Percentiles rank a stretch among this genome's conserved stretches.
Evolutionary conservation across 2,329 filamentous ascomycete genomes (phyloP).

Genomic region (Fusarium concolor): DNA sequence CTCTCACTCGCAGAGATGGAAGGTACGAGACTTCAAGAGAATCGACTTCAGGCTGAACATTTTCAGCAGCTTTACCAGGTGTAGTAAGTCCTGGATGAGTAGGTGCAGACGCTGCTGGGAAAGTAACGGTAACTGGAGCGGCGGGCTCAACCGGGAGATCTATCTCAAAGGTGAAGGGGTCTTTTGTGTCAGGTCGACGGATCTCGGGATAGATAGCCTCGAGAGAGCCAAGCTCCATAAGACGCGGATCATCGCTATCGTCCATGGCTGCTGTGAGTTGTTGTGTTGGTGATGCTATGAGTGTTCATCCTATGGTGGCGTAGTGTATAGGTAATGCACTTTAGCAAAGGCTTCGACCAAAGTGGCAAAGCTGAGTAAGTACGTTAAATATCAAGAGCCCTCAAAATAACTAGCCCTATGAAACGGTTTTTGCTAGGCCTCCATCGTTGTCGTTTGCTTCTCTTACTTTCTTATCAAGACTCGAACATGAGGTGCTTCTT

Average conservation of each 20-base stretch:
- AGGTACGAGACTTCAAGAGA: conserved; percentile 67
- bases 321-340: conserved; percentile 16
- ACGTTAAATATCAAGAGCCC: conserved; percentile 2
- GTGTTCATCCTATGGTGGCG: conserved; percentile 38
- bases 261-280: conserved; percentile 48
- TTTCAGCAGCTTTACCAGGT: conserved; percentile 21
- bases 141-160: conserved; percentile 68
- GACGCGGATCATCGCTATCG: conserved; percentile 63
- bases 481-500: conserved; percentile 29
- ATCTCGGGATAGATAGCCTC: conserved; percentile 77
- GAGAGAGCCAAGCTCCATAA: conserved; percentile 70
- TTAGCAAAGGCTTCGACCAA: conserved; percentile 10
- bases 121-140: conserved; percentile 67
- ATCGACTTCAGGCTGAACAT: conserved; percentile 49
- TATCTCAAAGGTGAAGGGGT: conserved; percentile 63
- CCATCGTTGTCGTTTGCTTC: conserved; percentile 23
- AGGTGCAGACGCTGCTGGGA: conserved; percentile 59
- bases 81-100: conserved; percentile 26
- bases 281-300: conserved; percentile 20
- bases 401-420: conserved; percentile 10
- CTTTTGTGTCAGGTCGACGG: conserved; percentile 55
- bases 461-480: conserved; percentile 24
- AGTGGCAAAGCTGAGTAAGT: conserved; percentile 27
- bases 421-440: conserved; percentile 18
- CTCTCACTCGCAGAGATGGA: conserved; percentile 65